Conservation (phyloP, 225 moss, liverwort and hornwort genomes). For the Pleurozium schreberi region DNA sequence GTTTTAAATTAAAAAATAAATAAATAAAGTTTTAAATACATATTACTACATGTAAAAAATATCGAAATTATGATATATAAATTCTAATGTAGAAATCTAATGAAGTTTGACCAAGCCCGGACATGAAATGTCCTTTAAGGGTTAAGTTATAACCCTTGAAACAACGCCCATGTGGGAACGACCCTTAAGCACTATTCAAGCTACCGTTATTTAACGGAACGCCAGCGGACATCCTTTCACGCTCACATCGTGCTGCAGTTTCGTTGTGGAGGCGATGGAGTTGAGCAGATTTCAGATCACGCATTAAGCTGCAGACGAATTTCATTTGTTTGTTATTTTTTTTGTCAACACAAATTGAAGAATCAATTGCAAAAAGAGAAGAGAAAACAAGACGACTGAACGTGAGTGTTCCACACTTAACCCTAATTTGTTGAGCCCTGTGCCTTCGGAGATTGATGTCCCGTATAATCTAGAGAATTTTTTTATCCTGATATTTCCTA, state of each 20-base stretch:
- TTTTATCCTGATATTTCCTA: no score
- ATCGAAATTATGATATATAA: no score
- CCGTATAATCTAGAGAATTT: not conserved
- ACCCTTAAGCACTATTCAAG: no score
- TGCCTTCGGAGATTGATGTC: not conserved
- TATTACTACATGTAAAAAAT: no score
- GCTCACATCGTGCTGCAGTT: not conserved
- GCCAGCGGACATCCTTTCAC: constrained; percentile 9
- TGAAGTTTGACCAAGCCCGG: no score
- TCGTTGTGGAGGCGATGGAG: not conserved
- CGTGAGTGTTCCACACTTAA: not conserved
- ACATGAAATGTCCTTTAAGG: no score
- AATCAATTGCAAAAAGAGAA: not conserved
- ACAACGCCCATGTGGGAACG: no score
- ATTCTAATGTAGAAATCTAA: no score
- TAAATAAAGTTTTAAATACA: no score
- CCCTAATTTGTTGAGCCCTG: not conserved
- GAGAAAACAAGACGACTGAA: not conserved
- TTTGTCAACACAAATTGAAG: not conserved
- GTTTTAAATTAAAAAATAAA: no score
- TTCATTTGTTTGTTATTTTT: no score
- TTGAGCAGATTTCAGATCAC: not conserved
- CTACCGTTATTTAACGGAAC: constrained; percentile 24
- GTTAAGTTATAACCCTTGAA: no score
- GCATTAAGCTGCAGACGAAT: not conserved